Conservation (phyloP, 2,329 filamentous ascomycete genomes). For the Venturiaceae sp. region DNA sequence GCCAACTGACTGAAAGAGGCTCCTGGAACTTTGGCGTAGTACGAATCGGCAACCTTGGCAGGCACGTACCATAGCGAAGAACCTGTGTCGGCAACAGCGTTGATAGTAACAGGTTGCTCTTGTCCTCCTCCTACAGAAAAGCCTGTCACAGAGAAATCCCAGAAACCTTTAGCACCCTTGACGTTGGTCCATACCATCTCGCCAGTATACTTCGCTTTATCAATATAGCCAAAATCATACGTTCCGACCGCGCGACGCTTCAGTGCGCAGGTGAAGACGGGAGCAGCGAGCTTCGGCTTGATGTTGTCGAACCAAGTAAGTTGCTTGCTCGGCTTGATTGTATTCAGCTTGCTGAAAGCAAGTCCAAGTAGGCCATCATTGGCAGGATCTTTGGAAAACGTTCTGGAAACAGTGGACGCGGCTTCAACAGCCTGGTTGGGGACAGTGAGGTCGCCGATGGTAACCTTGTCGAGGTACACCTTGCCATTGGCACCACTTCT, state of each 20-base stretch:
- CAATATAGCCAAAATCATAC: conserved; percentile 47
- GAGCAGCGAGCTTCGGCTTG: conserved; percentile 37
- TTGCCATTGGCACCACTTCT: conserved; percentile 52
- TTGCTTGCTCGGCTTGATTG: conserved; percentile 38
- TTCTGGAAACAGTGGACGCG: conserved; percentile 45
- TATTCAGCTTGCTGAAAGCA: conserved; percentile 51
- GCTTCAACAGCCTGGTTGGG: conserved; percentile 55
- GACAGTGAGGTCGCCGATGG: conserved; percentile 50
- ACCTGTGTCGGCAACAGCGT: conserved; percentile 59
- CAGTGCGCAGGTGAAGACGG: conserved; percentile 48
- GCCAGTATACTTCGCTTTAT: conserved; percentile 49
- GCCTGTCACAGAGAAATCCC: conserved; percentile 48
- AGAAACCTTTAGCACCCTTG: conserved; percentile 50
- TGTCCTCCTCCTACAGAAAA: conserved; percentile 42
- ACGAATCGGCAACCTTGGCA: conserved; percentile 40
- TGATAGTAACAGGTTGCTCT: conserved; percentile 29
- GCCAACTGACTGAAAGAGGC: conserved; percentile 30
- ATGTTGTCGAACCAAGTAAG: conserved; percentile 52
- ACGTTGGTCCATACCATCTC: conserved; percentile 46
- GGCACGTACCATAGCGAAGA: conserved; percentile 53
- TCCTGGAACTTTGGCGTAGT: conserved; percentile 49
- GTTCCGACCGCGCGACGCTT: conserved; percentile 41
- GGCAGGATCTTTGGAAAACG: conserved; percentile 40
- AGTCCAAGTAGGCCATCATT: conserved; percentile 53
- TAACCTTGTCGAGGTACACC: conserved; percentile 57